These are phyloP conservation scores for Avicennia marina DNA, from an alignment of 257 asterid species.

Conservation along the genomic window DNA sequence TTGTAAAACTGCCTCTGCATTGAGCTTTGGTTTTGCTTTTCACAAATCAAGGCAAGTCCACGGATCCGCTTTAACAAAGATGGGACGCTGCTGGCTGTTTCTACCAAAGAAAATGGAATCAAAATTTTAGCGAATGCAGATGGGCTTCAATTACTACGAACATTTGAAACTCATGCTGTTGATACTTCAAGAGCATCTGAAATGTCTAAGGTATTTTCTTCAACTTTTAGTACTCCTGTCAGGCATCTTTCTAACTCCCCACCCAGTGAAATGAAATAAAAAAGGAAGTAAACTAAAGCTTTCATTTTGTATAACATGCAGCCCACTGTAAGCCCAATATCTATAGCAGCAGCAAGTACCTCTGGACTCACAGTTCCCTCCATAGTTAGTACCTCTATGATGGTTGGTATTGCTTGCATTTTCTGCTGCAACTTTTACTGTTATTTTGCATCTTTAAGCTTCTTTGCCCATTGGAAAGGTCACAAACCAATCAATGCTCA, in stretches of 20 bases:
- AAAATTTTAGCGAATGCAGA: constrained; percentile 55
- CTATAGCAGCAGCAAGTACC: constrained; percentile 52
- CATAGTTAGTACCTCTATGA: constrained; percentile 60
- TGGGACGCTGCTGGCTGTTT: constrained; percentile 61
- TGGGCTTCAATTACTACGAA: constrained; percentile 56
- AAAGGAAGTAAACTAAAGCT: constrained; percentile 6
- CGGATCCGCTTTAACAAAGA: constrained; percentile 67
- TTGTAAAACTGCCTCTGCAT: background rate
- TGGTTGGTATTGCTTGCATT: constrained; percentile 44
- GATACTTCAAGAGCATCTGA: constrained; percentile 79
- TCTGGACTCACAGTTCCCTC: constrained; percentile 57
- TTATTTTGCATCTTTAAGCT: no score
- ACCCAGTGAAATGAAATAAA: no score
- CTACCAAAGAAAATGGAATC: constrained; percentile 59
- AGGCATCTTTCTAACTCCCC: constrained; percentile 6
- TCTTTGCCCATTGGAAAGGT: no score
- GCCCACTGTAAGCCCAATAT: constrained; percentile 56
- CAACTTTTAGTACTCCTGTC: constrained; percentile 10
- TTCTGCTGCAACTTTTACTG: no score
- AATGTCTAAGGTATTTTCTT: constrained; percentile 51
- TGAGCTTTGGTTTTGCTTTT: constrained; percentile 12
- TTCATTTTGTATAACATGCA: constrained; percentile 26
- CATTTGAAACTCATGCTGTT: constrained; percentile 60
- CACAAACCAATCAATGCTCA: no score
- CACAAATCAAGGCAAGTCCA: constrained; percentile 50